Conservation (phyloP, 768 basidiomycete genomes). For the Flagelloscypha sp. region DNA sequence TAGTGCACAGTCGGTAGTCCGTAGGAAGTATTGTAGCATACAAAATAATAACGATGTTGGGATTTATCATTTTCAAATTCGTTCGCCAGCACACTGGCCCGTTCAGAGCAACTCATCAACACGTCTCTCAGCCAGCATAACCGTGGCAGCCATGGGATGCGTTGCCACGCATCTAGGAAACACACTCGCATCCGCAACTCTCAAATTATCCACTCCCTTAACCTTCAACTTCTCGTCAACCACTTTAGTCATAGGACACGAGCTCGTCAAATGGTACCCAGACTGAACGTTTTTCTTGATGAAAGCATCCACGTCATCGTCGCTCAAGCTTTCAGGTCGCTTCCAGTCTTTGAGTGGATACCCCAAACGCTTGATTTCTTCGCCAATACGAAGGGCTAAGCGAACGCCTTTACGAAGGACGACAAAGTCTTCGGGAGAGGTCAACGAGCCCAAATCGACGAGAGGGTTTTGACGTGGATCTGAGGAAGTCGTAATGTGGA, state of each 20-base stretch:
- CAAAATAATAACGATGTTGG: too few relatives aligned
- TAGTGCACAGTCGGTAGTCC: too few relatives aligned
- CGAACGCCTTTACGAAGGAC: conserved; percentile 19
- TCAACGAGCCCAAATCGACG: conserved; percentile 23
- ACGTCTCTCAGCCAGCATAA: conserved; percentile 3
- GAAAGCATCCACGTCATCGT: conserved; percentile 23
- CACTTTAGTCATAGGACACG: conserved; percentile 30
- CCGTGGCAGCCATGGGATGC: conserved; percentile 1
- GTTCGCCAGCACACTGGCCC: too few relatives aligned
- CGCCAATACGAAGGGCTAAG: conserved; percentile 15
- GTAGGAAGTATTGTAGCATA: too few relatives aligned
- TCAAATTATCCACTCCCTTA: conserved; percentile 10
- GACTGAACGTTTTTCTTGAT: conserved; percentile 16
- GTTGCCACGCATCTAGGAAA: conserved; percentile 5
- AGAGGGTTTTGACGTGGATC: conserved; percentile 21
- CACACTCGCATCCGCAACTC: conserved; percentile 14
- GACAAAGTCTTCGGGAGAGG: conserved; percentile 15
- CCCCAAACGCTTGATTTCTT: conserved; percentile 15
- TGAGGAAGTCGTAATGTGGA: too few relatives aligned
- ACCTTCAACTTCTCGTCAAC: conserved; percentile 11
- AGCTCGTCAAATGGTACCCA: conserved; percentile 27
- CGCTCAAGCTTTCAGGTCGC: conserved; percentile 19
- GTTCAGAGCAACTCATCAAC: too few relatives aligned
- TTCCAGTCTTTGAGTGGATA: conserved; percentile 18
- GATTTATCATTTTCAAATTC: too few relatives aligned